Evolutionary conservation across 2,329 filamentous ascomycete genomes (phyloP).

Genomic region (Trichoderma simmonsii): DNA sequence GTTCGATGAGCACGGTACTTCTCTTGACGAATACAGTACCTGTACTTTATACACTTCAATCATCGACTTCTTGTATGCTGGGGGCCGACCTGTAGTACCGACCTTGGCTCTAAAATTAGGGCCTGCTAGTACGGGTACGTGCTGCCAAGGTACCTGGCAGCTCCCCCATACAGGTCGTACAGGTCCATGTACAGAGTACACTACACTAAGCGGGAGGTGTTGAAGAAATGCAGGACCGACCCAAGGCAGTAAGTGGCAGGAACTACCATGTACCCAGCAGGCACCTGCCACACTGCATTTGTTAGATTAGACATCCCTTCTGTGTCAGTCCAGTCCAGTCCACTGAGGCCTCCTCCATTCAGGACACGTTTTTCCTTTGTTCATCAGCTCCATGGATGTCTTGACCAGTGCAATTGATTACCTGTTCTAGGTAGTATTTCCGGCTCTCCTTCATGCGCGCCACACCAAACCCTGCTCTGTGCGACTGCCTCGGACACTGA

Average conservation of each 20-base stretch:
- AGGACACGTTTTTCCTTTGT: conserved; percentile 5
- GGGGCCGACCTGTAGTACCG: background rate
- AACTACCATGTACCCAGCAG: background rate
- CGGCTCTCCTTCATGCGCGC: conserved; percentile 10
- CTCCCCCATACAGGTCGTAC: background rate
- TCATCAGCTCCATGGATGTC: background rate
- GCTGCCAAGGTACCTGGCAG: background rate
- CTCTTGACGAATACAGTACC: background rate
- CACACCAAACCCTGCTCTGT: background rate
- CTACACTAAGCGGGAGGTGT: background rate
- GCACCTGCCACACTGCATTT: background rate
- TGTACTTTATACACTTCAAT: background rate
- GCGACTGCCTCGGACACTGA: background rate
- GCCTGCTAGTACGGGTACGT: background rate
- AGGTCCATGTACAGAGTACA: background rate
- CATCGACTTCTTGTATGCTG: background rate
- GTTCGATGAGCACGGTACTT: background rate
- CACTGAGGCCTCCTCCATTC: conserved; percentile 2
- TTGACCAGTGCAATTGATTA: conserved; percentile 3
- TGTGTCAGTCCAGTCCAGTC: background rate
- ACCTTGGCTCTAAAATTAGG: background rate
- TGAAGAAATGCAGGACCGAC: background rate
- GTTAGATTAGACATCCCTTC: background rate
- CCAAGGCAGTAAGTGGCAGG: background rate
- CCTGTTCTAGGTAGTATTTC: conserved; percentile 10